These are phyloP conservation scores for Fusarium temperatum DNA, from an alignment of 2,329 filamentous ascomycete genomes.

Conservation along the genomic window DNA sequence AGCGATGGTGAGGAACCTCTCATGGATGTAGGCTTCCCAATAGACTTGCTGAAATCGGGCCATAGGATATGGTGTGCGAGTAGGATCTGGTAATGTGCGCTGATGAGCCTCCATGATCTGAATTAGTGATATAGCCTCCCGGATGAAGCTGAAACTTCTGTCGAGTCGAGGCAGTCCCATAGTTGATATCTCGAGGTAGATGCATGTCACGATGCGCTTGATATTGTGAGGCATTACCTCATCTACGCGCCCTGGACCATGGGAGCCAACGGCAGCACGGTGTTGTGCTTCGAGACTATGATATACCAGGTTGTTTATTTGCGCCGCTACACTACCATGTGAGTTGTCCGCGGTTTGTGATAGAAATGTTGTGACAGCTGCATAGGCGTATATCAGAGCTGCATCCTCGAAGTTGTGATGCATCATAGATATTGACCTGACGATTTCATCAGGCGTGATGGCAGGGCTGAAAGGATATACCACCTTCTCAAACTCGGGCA, in stretches of 20 bases:
- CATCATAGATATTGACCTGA: conserved; percentile 29
- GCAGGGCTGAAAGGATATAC: conserved; percentile 37
- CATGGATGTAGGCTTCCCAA: conserved; percentile 66
- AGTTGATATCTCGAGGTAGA: conserved; percentile 63
- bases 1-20: conserved; percentile 63
- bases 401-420: conserved; percentile 32
- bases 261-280: conserved; percentile 40
- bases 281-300: conserved; percentile 43
- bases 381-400: conserved; percentile 34
- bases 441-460: conserved; percentile 31
- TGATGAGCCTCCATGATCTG: conserved; percentile 35
- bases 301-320: conserved; percentile 37
- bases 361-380: conserved; percentile 34
- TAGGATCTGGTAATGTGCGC: conserved; percentile 23
- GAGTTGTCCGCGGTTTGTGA: conserved; percentile 33
- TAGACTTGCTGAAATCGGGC: conserved; percentile 56
- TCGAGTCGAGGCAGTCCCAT: conserved; percentile 59
- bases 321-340: conserved; percentile 30
- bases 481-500: conserved; percentile 34
- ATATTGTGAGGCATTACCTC: conserved; percentile 52
- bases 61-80: conserved; percentile 19
- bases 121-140: conserved; percentile 56
- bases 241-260: conserved; percentile 48
- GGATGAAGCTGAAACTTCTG: conserved; percentile 59
- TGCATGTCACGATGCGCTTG: conserved; percentile 58